Conservation (phyloP, 495 filamentous ascomycete species). For the Chlorociboria aeruginascens region DNA sequence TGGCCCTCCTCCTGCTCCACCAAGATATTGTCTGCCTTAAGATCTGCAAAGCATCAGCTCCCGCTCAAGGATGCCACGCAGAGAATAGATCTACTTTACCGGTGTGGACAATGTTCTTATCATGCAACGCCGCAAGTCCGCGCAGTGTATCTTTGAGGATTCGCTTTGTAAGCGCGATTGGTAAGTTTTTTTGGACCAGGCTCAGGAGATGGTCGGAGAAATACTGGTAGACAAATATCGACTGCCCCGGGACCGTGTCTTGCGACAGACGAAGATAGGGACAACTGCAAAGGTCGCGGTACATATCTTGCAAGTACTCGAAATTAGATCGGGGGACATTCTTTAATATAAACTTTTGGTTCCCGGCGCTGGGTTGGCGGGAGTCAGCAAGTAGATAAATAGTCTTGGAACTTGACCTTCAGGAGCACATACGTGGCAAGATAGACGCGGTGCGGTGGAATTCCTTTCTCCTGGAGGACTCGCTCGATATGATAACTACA, state of each 20-base stretch:
- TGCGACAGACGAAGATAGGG: constrained; percentile 26
- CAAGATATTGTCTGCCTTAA: constrained; percentile 13
- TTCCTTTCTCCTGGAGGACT: constrained; percentile 20
- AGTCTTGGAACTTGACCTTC: neutral
- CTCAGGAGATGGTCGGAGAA: constrained; percentile 31
- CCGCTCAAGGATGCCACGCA: neutral
- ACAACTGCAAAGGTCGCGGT: constrained; percentile 26
- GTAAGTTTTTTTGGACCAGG: constrained; percentile 29
- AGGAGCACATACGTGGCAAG: constrained; percentile 15
- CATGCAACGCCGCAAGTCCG: constrained; percentile 33
- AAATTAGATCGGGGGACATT: constrained; percentile 28
- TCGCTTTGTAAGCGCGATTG: constrained; percentile 26
- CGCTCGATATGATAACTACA: neutral
- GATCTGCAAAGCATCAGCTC: constrained; percentile 9
- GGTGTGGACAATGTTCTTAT: constrained; percentile 35
- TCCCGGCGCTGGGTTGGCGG: constrained; percentile 21
- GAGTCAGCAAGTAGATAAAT: constrained; percentile 4
- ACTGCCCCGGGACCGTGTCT: constrained; percentile 33
- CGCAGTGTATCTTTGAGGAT: constrained; percentile 32
- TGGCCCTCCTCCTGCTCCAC: neutral
- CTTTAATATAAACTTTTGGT: constrained; percentile 31
- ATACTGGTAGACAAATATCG: constrained; percentile 37
- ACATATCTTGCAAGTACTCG: constrained; percentile 28
- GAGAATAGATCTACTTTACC: constrained; percentile 19
- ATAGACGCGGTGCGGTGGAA: constrained; percentile 18